phyloP scores from a whole-genome alignment of 2,329 filamentous ascomycete genomes.

The Aspergillus proliferans region DNA sequence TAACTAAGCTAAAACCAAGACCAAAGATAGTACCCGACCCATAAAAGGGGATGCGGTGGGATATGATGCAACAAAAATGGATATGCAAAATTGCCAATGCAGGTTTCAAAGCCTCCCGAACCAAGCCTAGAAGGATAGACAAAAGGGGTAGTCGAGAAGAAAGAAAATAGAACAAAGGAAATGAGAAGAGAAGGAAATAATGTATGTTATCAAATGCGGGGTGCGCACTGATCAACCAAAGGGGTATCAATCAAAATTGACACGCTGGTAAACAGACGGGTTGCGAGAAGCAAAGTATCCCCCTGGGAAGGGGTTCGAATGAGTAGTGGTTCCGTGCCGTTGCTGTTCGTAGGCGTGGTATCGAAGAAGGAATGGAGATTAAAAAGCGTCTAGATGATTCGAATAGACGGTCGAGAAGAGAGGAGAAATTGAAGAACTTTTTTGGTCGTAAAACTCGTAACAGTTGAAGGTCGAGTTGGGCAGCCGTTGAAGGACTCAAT shows the following conservation, averaged over 20 bases:
- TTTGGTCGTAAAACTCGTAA: conserved; percentile 21
- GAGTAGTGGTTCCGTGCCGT: background rate
- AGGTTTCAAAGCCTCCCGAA: background rate
- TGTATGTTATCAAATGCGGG: background rate
- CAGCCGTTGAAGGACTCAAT: background rate
- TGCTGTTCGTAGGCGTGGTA: background rate
- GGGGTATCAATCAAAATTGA: background rate
- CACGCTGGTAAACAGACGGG: background rate
- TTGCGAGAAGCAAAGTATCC: background rate
- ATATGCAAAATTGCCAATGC: background rate
- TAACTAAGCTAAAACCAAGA: background rate
- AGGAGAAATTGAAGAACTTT: conserved; percentile 18
- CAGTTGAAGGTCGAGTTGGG: background rate
- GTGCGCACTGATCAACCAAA: too few species aligned
- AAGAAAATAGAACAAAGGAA: background rate
- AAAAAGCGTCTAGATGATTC: background rate
- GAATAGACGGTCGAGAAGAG: conserved; percentile 8
- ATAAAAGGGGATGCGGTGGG: too few species aligned
- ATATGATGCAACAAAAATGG: background rate
- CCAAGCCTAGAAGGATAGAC: background rate
- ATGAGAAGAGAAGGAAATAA: background rate
- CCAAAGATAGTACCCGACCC: background rate
- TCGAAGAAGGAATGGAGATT: background rate
- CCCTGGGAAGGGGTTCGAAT: too few species aligned
- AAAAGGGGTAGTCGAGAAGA: background rate